phyloP scores from a whole-genome alignment of 1,284 basidiomycete genomes.

The Austroboletus niveus region DNA sequence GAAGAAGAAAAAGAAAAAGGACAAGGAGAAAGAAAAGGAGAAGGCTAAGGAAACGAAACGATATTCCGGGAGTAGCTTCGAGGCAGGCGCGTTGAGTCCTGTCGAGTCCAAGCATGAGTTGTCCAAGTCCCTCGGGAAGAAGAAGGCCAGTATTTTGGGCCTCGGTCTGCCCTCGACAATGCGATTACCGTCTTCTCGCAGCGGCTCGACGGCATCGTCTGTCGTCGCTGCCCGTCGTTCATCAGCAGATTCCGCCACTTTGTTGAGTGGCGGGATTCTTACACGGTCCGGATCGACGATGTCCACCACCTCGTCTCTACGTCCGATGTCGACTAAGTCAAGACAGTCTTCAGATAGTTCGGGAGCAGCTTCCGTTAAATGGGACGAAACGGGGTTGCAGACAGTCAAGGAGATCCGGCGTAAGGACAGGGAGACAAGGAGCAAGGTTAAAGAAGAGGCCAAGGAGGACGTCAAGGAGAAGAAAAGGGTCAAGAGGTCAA shows the following conservation, averaged over 20 bases:
- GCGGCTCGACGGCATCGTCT: constrained; percentile 42
- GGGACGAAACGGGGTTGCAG: constrained; percentile 64
- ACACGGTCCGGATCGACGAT: constrained; percentile 44
- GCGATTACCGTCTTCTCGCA: constrained; percentile 48
- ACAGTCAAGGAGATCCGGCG: constrained; percentile 51
- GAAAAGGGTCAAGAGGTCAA: constrained; percentile 29
- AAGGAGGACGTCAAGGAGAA: constrained; percentile 10
- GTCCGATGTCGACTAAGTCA: constrained; percentile 57
- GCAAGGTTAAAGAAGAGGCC: constrained; percentile 13
- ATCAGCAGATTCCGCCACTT: constrained; percentile 45
- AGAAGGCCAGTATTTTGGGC: constrained; percentile 59
- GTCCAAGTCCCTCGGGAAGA: constrained; percentile 42
- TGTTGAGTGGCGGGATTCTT: constrained; percentile 29
- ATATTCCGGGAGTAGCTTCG: constrained; percentile 61
- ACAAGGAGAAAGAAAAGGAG: constrained; percentile 26
- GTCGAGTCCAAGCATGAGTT: constrained; percentile 23
- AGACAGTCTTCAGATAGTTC: constrained; percentile 49
- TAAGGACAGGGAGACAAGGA: constrained; percentile 40
- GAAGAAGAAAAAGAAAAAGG: constrained; percentile 29
- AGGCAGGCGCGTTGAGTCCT: constrained; percentile 53
- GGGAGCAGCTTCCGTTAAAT: constrained; percentile 48
- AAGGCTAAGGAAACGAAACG: constrained; percentile 37
- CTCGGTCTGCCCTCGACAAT: constrained; percentile 45
- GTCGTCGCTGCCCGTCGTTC: constrained; percentile 33
- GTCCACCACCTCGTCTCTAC: constrained; percentile 53